Conservation (phyloP, 345 rosid genomes). For the Moringa oleifera region DNA sequence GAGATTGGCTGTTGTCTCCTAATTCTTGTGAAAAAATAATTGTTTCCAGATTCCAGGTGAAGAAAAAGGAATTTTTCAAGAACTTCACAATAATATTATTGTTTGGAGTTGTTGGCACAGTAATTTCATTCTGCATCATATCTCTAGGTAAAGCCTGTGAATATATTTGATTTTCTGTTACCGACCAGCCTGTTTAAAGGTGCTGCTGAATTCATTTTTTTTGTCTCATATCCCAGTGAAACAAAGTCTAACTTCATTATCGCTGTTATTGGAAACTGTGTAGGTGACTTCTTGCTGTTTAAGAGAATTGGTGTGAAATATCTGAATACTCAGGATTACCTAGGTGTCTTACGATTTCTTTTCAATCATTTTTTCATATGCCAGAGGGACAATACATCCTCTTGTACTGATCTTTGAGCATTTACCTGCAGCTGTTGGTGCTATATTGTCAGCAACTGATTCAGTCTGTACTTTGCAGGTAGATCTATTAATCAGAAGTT, state of each 20-base stretch:
- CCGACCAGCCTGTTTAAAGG: neutral
- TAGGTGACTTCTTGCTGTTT: constrained; percentile 42
- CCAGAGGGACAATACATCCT: neutral
- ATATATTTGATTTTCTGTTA: too few relatives aligned
- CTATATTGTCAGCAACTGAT: constrained; percentile 73
- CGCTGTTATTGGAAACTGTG: constrained; percentile 8
- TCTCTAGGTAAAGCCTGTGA: constrained; percentile 36
- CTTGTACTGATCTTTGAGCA: constrained; percentile 9
- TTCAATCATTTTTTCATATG: neutral
- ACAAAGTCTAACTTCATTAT: constrained; percentile 5
- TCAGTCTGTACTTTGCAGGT: constrained; percentile 83
- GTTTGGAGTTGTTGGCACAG: constrained; percentile 67
- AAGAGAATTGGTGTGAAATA: constrained; percentile 38
- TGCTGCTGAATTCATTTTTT: neutral
- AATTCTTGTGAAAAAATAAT: neutral
- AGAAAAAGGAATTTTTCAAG: constrained; percentile 73
- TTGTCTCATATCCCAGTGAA: neutral
- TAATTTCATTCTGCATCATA: constrained; percentile 63
- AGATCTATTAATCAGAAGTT: neutral
- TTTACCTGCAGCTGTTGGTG: constrained; percentile 52
- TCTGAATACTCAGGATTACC: constrained; percentile 35
- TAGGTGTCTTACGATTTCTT: constrained; percentile 29
- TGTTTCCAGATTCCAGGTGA: constrained; percentile 70
- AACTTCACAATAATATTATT: constrained; percentile 57
- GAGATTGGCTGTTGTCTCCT: neutral